Conservation (phyloP, 176 grass and related monocot genomes). For the Juncus effusus region DNA sequence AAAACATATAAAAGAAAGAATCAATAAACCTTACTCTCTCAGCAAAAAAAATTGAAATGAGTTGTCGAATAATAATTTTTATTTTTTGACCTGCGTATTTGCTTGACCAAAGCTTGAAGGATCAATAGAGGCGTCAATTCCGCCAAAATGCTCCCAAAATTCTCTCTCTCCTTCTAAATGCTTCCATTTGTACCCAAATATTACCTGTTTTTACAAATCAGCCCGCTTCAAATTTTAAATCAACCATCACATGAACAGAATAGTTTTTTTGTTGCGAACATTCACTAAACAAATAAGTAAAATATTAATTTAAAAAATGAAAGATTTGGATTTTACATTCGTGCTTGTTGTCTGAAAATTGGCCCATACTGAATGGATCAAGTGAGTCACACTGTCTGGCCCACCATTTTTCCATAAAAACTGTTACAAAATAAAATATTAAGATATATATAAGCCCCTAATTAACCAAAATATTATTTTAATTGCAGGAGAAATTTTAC, state of each 20-base stretch:
- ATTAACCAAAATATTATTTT: no score
- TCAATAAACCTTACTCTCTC: neutral
- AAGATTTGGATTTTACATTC: conserved; percentile 57
- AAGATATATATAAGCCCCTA: neutral
- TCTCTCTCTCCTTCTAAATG: conserved; percentile 82
- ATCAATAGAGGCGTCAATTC: conserved; percentile 87
- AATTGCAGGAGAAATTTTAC: no score
- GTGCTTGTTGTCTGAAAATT: conserved; percentile 92
- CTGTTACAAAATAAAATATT: conserved; percentile 33
- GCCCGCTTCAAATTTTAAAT: no score
- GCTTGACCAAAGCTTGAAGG: conserved; percentile 88
- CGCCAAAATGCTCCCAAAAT: conserved; percentile 87
- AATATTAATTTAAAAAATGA: conserved; percentile 20
- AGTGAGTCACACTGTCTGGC: conserved; percentile 46
- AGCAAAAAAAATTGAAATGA: neutral
- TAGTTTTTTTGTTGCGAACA: no score
- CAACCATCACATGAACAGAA: no score
- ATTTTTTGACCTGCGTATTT: conserved; percentile 72
- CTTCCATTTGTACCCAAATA: conserved; percentile 94
- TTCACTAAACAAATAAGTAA: conserved; percentile 1
- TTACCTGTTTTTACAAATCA: conserved; percentile 40
- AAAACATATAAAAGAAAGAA: conserved; percentile 16
- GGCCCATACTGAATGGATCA: conserved; percentile 90
- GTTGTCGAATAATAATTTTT: neutral
- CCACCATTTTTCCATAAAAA: conserved; percentile 85